Evolutionary conservation across 805 yeast species (phyloP), one percentile per base, ranked within the genome.

Genomic region (Candida broadrunensis): DNA sequence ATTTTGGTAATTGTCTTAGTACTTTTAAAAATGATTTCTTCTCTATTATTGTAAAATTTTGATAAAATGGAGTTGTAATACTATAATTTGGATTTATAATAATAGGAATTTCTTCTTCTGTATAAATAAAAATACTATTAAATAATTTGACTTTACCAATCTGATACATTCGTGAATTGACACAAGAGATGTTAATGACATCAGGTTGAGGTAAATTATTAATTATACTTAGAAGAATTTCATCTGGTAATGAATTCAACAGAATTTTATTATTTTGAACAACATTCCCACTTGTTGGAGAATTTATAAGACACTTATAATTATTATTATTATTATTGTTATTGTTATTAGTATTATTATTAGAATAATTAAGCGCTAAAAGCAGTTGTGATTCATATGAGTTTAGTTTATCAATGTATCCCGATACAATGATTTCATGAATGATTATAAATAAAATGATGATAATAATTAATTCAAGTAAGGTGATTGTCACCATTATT

Each of bases 181-280:
- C 18, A n/a, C 7, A 15, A 14, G 32, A n/a, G 5, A 29, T 5
- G 32, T 29, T 35, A n/a, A 35, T 4, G 8, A 45, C 36, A 30
- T 42, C 43, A n/a, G 21, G 9, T 24, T 45, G 45, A 19, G 36
- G 14, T 17, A 41, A 30, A 29, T 34, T 25, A n/a, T 33, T 15
- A 2, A 41, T 15, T 15, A 37, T 29, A 18, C 24, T 19, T 11
- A 31, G n/a, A 9, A 41, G 4, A 8, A 41, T 4, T 14, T 41
- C 44, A 29, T 37, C 41, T 5, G 44, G 41, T 11, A 41, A 24
- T 6, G 19, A 26, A 29, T 29, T 18, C 6, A 29, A 29, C 7
- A 5, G 12, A 11, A 13, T 26, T 26, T 26, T 26, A 26, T 26
- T 11, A n/a, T n/a, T n/a, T n/a, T n/a, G n/a, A n/a, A n/a, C n/a